A percentile compares a stretch with the other conserved stretches of the same genome.
These are phyloP conservation scores for Coemansia sp. DNA, from an alignment of 192 early-diverging fungal species.

Conservation along the genomic window DNA sequence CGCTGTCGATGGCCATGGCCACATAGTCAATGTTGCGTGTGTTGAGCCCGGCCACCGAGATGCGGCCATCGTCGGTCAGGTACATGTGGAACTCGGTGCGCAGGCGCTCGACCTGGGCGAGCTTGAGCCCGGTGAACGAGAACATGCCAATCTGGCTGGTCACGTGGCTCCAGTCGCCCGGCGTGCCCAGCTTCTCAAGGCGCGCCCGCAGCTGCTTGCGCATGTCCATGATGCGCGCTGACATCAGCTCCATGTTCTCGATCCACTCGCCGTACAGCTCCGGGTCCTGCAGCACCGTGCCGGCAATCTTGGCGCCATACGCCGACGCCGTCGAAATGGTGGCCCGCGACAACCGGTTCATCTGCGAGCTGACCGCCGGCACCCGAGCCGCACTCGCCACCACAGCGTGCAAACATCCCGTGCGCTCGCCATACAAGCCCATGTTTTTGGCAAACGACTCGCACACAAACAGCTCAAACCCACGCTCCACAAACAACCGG, in stretches of 20 bases:
- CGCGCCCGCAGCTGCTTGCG: slow-evolving; percentile 65
- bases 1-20: slow-evolving; percentile 86
- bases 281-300: slow-evolving; percentile 77
- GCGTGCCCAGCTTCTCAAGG: slow-evolving; percentile 74
- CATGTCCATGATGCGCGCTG: slow-evolving; percentile 88
- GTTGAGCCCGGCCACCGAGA: slow-evolving; percentile 93
- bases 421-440: slow-evolving; percentile 94
- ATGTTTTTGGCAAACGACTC: slow-evolving; percentile 99
- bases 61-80: slow-evolving; percentile 91
- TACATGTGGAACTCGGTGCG: slow-evolving; percentile 89
- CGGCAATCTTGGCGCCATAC: slow-evolving; percentile 87
- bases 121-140: slow-evolving; percentile 85
- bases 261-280: slow-evolving; percentile 84
- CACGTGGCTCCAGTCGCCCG: slow-evolving; percentile 96
- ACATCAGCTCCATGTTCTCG: slow-evolving; percentile 75
- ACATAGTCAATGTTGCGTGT: slow-evolving; percentile 84
- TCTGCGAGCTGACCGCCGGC: slow-evolving; percentile 71
- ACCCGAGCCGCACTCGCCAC: slow-evolving; percentile 55
- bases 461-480: slow-evolving; percentile 87
- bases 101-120: slow-evolving; percentile 74
- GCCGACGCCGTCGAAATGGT: slow-evolving; percentile 89
- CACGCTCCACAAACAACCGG: slow-evolving; percentile 87
- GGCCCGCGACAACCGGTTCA: slow-evolving; percentile 79
- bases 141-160: slow-evolving; percentile 98
- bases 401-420: slow-evolving; percentile 83